A percentile compares a stretch with the other conserved stretches of the same genome.
Evolutionary conservation across 768 basidiomycete species (phyloP).

Genomic region (Suillus subluteus): DNA sequence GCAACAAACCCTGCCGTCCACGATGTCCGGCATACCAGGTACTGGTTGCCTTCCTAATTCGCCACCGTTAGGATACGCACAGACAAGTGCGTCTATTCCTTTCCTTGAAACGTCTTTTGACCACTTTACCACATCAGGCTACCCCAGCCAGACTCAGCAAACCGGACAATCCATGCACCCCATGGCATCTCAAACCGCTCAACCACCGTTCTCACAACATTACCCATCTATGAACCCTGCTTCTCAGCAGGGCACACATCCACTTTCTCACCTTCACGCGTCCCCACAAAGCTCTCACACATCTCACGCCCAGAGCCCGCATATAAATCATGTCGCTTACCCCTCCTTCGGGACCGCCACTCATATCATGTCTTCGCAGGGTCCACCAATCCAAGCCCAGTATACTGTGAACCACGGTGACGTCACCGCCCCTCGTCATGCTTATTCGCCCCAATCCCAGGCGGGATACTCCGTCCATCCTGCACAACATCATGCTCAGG

Average conservation of each 20-base stretch:
- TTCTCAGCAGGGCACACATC: conserved; percentile 2
- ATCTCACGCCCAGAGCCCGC: background rate
- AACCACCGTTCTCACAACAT: background rate
- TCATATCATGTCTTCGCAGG: background rate
- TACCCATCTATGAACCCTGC: background rate
- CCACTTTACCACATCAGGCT: background rate
- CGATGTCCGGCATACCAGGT: background rate
- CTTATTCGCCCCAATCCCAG: background rate
- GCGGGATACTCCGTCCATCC: background rate
- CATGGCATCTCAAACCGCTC: background rate
- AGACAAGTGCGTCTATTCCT: background rate
- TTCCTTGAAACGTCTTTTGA: background rate
- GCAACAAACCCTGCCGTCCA: background rate
- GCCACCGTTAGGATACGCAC: background rate
- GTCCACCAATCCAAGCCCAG: background rate
- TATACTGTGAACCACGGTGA: background rate
- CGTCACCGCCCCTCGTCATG: background rate
- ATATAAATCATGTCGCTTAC: background rate
- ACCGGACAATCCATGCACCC: background rate
- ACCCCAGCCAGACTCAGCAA: background rate
- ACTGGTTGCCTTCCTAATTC: background rate
- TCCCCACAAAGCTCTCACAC: conserved; percentile 4
- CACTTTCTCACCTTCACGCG: background rate
- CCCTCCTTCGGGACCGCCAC: background rate
- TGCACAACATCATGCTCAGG: background rate